Base-by-base conservation (phyloP, 306 rosid species). In the Glycine latifolia region DNA sequence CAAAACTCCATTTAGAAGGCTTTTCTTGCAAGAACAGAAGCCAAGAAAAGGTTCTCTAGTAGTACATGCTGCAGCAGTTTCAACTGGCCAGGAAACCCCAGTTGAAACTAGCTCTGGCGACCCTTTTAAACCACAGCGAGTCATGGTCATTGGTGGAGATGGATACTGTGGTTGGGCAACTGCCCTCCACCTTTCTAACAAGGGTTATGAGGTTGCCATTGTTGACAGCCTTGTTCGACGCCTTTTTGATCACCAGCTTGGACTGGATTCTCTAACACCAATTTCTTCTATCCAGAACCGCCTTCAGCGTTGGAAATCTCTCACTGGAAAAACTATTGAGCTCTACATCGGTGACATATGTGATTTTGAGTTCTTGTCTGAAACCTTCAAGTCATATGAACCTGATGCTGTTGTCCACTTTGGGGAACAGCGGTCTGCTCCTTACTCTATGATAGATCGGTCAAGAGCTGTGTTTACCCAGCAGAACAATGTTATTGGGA, bases 151-250 rank as follows among this genome's bases (percentile, higher is more conserved):
- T 60, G 99, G 98, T 43, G 99, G 99, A 56, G 99, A 95, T 85
- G 99, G 99, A 70, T 91, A 95, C 84, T 91, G 99, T 79, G 99
- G 99, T 87, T 95, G 99, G 99, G 99, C 98, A 85, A 93, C 99
- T 59, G 98, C 98, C 55, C 98, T 95, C 47, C 99, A 95, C 79
- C 92, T 93, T 11, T 95, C 99, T 79, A 95, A 90, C 70, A 95
- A 86, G 85, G 99, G 97, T 53, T 95, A 93, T 43, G 96, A 90
- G 81, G 99, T 95, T 85, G 93, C 99, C 77, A 91, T 93, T 73
- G 97, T 93, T 43, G 98, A 95, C 79, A 95, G 47, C 88, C 97
- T 95, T 77, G 87, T 95, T 44, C 94, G 99, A 11, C 99, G 99
- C 55, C 90, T 87, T 54, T 95, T 89, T 82, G 99, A 95, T 83